Base-by-base conservation (phyloP, 345 rosid genomes). In the Pelargonium nanum region DNA sequence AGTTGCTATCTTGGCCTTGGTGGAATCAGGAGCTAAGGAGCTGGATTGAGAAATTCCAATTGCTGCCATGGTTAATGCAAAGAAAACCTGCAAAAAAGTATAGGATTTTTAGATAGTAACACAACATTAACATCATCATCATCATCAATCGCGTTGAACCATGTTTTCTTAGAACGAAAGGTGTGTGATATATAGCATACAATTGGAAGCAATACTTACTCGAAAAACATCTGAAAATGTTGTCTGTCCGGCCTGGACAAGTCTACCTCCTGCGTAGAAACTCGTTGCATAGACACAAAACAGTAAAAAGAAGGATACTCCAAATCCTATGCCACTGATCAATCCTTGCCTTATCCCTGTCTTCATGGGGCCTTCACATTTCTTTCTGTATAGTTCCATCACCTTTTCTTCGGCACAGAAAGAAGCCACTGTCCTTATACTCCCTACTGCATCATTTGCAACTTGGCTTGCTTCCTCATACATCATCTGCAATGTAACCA, bases 381-480 rank as follows among this genome's bases (percentile, higher is more conserved):
- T 91, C 68, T 60, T 76, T 67, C 63, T 66, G 68, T 91, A 86
- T 25, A 86, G 77, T 28, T 83, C 63, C 91, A 86, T 88, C 62
- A 86, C 83, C 71, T 77, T 91, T 66, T 88, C 89, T 65, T 88
- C 97, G 0, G 88, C 87, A 67, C 96, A 85, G 72, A 82, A 91
- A 5, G 96, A 91, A 51, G 96, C 87, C 52, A 91, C 91, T 7
- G 97, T 86, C 74, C 97, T 80, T 58, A 88, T 88, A 57, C 94
- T 86, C 60, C 94, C 91, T 1, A 88, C 91, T 4, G 96, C 97
- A 56, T 88, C 96, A 16, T 72, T 79, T 1, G 97, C 97, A 40
- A 91, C 89, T 75, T 91, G 94, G 69, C 96, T 88, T 20, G 96
- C 96, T 75, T 91, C 89, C 75, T 86, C 96, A 12, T 88, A 91